Base-by-base conservation (phyloP, 2,329 filamentous ascomycete genomes). In the Trichoderma harzianum region DNA sequence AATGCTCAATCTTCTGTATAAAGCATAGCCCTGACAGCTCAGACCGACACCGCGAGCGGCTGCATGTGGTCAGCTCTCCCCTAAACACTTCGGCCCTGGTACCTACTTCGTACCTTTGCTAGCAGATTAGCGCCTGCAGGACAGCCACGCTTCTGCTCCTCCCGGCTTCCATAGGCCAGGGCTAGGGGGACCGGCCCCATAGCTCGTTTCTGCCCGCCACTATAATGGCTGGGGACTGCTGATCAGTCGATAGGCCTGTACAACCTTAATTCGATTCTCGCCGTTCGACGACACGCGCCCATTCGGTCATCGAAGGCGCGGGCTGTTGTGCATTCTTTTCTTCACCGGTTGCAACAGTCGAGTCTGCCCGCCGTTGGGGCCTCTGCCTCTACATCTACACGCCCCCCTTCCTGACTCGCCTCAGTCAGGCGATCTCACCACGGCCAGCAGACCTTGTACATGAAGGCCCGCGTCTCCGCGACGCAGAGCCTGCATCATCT, bases 111-210 rank as follows among this genome's bases (percentile, higher is more conserved):
- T 43, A 55, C 63, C 63, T 55, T 55, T 60, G 53, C 55, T 60
- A 47, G 34, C n/a, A 60, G 64, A 68, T 60, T 68, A 68, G 65
- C 65, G 65, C 65, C 65, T 68, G 65, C 65, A 68, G 65, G 65
- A 68, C 65, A 68, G 65, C 65, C 65, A 68, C 65, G 53, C 65
- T 68, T 39, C 36, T 39, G 16, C 36, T 39, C 36, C 36, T 39
- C 36, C 36, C 36, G 36, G 36, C 36, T 39, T 68, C 65, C 16
- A 68, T 68, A 68, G 65, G 65, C 65, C 55, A 68, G 65, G 65
- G 65, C 55, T 39, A 39, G 36, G 16, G 36, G 36, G 7, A 8
- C 36, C 24, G 26, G 36, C 65, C 64, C 65, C 65, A 60, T 68
- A 32, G 16, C 34, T 53, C 62, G 63, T 66, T 32, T 55, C 39